These are phyloP conservation scores for Podospora didyma DNA, from an alignment of 495 filamentous ascomycete species.

Conservation along the genomic window DNA sequence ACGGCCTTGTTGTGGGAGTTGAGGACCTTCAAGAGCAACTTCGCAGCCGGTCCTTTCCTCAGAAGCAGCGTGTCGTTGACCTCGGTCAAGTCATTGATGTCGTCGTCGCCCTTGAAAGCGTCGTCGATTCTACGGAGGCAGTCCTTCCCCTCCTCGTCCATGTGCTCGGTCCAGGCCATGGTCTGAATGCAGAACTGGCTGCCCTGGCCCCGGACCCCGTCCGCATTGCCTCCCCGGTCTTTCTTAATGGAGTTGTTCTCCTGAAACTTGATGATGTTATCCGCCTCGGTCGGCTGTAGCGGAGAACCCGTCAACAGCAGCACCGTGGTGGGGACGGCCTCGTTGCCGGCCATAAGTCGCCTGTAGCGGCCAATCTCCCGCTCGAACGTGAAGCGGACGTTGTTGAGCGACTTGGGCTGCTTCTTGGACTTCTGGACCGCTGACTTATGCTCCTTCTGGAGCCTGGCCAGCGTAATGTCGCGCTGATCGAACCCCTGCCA, in stretches of 20 bases:
- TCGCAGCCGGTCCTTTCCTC: background rate
- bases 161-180: background rate
- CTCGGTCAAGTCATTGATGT: background rate
- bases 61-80: background rate
- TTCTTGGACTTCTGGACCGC: background rate
- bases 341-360: background rate
- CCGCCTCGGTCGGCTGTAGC: background rate
- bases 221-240: background rate
- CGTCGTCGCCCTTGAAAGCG: background rate
- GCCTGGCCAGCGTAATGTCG: background rate
- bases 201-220: background rate
- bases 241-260: background rate
- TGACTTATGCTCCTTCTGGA: background rate
- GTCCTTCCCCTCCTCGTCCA: background rate
- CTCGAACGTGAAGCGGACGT: background rate
- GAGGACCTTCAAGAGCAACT: background rate
- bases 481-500: background rate
- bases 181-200: background rate
- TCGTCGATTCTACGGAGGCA: background rate
- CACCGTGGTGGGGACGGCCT: background rate
- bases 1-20: background rate
- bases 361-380: background rate
- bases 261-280: background rate
- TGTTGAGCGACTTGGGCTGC: background rate
- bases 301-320: background rate